These are phyloP conservation scores for Pseudohalonectria lignicola DNA, from an alignment of 2,329 filamentous ascomycete species.

Conservation along the genomic window DNA sequence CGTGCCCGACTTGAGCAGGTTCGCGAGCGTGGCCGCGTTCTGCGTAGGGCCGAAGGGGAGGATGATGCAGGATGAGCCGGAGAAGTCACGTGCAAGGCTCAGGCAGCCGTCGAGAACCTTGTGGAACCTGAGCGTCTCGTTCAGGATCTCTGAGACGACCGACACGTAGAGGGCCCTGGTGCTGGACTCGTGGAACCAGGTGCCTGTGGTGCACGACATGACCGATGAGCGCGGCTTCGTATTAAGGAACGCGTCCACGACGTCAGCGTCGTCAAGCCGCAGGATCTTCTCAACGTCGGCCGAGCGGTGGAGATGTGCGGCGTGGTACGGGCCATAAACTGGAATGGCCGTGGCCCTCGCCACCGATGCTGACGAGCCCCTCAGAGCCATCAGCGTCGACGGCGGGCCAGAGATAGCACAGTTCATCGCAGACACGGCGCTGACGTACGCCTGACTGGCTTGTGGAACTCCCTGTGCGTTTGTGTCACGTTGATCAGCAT, in stretches of 20 bases:
- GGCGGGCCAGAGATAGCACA: constrained; percentile 46
- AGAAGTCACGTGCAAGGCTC: constrained; percentile 26
- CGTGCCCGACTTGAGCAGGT: constrained; percentile 28
- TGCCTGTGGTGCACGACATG: constrained; percentile 38
- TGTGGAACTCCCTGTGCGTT: constrained; percentile 24
- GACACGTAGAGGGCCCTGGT: constrained; percentile 29
- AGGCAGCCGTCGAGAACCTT: constrained; percentile 36
- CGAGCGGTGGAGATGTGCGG: constrained; percentile 36
- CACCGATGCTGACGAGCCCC: constrained; percentile 13
- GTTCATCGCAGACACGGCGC: constrained; percentile 34
- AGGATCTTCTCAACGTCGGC: constrained; percentile 33
- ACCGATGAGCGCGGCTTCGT: constrained; percentile 34
- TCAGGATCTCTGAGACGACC: constrained; percentile 37
- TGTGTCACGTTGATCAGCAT: constrained; percentile 4
- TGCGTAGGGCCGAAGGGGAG: constrained; percentile 39
- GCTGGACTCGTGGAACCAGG: constrained; percentile 25
- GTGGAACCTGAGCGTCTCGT: constrained; percentile 34
- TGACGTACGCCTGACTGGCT: constrained; percentile 40
- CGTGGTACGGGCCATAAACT: constrained; percentile 46
- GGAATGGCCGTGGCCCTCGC: constrained; percentile 35
- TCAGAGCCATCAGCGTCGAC: constrained; percentile 29
- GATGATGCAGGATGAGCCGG: constrained; percentile 29
- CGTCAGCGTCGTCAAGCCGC: constrained; percentile 25
- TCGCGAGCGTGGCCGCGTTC: constrained; percentile 32
- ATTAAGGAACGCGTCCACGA: constrained; percentile 25